Evolutionary conservation across 306 rosid species (phyloP).

Genomic region (Erythrophleum fordii): DNA sequence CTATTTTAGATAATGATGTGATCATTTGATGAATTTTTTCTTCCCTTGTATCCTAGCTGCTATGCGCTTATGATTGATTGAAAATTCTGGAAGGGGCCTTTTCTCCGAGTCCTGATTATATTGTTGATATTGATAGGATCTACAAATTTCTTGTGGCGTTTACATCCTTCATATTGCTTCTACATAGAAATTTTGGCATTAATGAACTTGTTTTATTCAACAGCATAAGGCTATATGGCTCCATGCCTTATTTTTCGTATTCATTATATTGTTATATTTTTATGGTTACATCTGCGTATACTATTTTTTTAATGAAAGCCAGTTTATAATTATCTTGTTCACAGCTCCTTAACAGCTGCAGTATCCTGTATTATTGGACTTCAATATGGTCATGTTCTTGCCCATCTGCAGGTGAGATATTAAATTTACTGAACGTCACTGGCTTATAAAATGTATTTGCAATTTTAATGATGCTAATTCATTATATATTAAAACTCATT

Average conservation of each 20-base stretch:
- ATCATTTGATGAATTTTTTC: not conserved
- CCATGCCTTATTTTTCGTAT: conserved; percentile 17
- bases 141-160: not conserved
- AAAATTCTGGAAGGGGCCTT: too few species aligned
- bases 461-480: too few species aligned
- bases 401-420: conserved; percentile 68
- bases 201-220: not conserved
- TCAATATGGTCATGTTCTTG: conserved; percentile 90
- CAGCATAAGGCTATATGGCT: not conserved
- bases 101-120: not conserved
- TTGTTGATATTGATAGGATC: not conserved
- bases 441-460: conserved; percentile 1
- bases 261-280: not conserved
- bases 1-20: conserved; percentile 12
- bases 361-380: conserved; percentile 95
- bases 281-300: not conserved
- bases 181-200: not conserved
- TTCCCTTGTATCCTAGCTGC: not conserved
- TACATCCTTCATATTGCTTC: not conserved
- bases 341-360: conserved; percentile 86
- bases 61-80: too few species aligned
- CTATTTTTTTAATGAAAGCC: conserved; percentile 8
- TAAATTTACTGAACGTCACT: conserved; percentile 29
- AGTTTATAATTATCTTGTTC: conserved; percentile 36
- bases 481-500: too few species aligned